These are phyloP conservation scores for Salicornia ramosissima DNA, from an alignment of 148 eudicot genomes.

Conservation along the genomic window DNA sequence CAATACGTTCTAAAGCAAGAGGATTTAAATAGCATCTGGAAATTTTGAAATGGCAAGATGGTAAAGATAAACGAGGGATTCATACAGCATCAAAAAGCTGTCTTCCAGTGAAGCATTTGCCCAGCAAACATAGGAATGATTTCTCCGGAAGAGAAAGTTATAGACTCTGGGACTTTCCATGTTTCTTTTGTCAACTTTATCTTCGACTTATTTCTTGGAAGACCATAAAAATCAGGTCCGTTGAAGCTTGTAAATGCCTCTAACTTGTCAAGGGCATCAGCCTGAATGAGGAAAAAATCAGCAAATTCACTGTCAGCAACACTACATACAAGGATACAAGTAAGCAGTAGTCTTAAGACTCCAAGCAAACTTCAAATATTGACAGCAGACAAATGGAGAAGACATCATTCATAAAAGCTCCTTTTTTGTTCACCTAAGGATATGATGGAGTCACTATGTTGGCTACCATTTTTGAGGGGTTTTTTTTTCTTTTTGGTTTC, in stretches of 20 bases:
- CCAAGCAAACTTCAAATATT: too few relatives aligned
- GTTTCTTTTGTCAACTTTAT: conserved; percentile 56
- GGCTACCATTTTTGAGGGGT: not conserved
- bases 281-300: conserved; percentile 35
- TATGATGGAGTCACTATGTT: not conserved
- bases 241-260: conserved; percentile 96
- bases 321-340: too few relatives aligned
- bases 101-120: conserved; percentile 71
- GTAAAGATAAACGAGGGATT: not conserved
- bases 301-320: not conserved
- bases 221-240: conserved; percentile 95
- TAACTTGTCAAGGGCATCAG: conserved; percentile 85
- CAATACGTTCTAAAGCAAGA: too few relatives aligned
- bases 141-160: conserved; percentile 52
- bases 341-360: too few relatives aligned
- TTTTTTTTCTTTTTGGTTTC: too few relatives aligned
- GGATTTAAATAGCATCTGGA: too few relatives aligned
- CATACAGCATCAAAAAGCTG: conserved; percentile 30
- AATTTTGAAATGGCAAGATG: too few relatives aligned
- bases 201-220: conserved; percentile 72
- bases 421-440: not conserved
- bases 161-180: conserved; percentile 78
- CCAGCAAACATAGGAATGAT: conserved; percentile 95
- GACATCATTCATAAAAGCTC: too few relatives aligned
- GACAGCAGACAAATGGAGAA: too few relatives aligned